phyloP scores from a whole-genome alignment of 177 flowering plant genomes.

The Vitis hybrid region DNA sequence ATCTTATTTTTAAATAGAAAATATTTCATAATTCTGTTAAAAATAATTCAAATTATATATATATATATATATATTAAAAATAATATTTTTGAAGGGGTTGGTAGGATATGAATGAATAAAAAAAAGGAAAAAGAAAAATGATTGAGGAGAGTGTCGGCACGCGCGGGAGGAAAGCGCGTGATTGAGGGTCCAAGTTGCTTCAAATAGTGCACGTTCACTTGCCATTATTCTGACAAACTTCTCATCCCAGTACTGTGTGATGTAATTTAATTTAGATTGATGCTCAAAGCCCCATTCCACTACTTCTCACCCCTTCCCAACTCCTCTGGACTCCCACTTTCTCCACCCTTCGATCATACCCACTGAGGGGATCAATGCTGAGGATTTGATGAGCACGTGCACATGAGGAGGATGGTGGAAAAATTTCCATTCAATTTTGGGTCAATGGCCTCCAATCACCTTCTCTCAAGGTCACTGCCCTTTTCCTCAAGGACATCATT shows the following conservation, averaged over 20 bases:
- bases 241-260: slow-evolving; percentile 8
- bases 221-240: slow-evolving; percentile 26
- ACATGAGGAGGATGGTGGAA: not conserved
- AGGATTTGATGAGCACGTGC: not conserved
- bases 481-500: not conserved
- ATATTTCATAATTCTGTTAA: no score
- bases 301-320: not conserved
- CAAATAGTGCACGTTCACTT: slow-evolving; percentile 25
- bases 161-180: not conserved
- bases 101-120: no score
- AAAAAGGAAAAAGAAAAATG: slow-evolving; percentile 4
- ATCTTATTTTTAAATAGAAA: no score
- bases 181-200: not conserved
- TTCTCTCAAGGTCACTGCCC: not conserved
- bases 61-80: no score
- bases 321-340: not conserved
- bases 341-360: not conserved
- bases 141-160: not conserved
- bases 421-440: not conserved
- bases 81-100: no score
- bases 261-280: slow-evolving; percentile 17
- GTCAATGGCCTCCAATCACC: not conserved
- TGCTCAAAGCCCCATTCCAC: not conserved
- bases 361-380: no score
- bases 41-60: no score